Percentiles rank a stretch among this genome's conserved stretches.
These are phyloP conservation scores for Zygoascus flipseniorum DNA, from an alignment of 805 yeast genomes.

Conservation along the genomic window DNA sequence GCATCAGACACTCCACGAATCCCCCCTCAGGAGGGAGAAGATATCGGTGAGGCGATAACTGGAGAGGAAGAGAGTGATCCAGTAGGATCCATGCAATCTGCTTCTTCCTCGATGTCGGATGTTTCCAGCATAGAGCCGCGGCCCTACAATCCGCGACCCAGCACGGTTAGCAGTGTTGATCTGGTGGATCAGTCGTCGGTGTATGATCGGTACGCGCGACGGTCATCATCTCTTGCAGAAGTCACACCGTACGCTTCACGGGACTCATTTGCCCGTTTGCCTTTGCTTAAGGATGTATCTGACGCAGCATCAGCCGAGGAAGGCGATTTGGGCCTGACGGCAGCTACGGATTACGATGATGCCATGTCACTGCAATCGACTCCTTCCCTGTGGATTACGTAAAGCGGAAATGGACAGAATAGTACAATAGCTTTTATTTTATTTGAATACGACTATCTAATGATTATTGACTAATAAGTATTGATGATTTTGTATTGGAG, in stretches of 20 bases:
- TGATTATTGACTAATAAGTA: background rate
- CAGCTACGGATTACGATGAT: conserved; percentile 14
- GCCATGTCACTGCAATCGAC: conserved; percentile 15
- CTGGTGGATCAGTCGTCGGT: conserved; percentile 10
- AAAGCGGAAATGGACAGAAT: background rate
- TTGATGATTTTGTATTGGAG: too few species aligned
- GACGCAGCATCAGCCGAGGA: conserved; percentile 1
- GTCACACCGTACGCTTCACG: background rate
- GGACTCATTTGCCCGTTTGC: conserved; percentile 1
- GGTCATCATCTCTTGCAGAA: background rate
- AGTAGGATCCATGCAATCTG: background rate
- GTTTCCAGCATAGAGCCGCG: background rate
- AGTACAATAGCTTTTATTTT: background rate
- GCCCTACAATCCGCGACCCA: conserved; percentile 1
- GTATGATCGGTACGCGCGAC: background rate
- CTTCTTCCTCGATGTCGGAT: background rate
- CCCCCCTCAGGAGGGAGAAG: background rate
- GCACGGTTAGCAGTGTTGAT: conserved; percentile 13
- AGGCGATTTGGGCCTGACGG: conserved; percentile 14
- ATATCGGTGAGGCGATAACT: background rate
- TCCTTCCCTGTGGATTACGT: conserved; percentile 16
- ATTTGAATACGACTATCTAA: background rate
- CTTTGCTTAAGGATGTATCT: conserved; percentile 1
- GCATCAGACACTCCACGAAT: background rate
- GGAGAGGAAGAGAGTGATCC: background rate